Conservation (phyloP, 2,329 filamentous ascomycete species). For the Trichoderma arundinaceum region DNA sequence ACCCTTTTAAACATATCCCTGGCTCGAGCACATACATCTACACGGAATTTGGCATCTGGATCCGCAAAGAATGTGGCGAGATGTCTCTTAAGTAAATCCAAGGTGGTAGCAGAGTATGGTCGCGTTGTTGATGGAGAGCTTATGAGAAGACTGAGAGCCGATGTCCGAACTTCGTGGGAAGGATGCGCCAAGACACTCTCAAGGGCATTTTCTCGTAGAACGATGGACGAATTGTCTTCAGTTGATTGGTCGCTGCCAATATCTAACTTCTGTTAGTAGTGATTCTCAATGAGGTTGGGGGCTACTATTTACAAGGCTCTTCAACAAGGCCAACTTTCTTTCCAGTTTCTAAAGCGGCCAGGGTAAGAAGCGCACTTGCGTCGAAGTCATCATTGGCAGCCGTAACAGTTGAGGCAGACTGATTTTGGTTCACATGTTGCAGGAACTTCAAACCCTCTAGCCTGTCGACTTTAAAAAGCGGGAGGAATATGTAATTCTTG, state of each 20-base stretch:
- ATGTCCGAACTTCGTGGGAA: constrained; percentile 70
- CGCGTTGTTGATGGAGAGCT: constrained; percentile 76
- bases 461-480: constrained; percentile 65
- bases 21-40: constrained; percentile 76
- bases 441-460: constrained; percentile 62
- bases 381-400: constrained; percentile 53
- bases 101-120: constrained; percentile 67
- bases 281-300: not conserved
- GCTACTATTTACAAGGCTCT: constrained; percentile 60
- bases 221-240: constrained; percentile 40
- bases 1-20: constrained; percentile 79
- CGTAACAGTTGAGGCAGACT: constrained; percentile 52
- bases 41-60: constrained; percentile 82
- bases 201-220: constrained; percentile 52
- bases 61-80: constrained; percentile 79
- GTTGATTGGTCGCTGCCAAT: constrained; percentile 36
- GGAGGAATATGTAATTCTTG: constrained; percentile 68
- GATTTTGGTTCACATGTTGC: constrained; percentile 59
- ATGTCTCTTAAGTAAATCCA: constrained; percentile 68
- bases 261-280: constrained; percentile 39
- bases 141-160: constrained; percentile 81
- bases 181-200: constrained; percentile 60
- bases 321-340: constrained; percentile 73
- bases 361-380: constrained; percentile 62
- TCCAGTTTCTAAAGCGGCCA: constrained; percentile 72